Evolutionary conservation across 2,329 filamentous ascomycete species (phyloP).

Genomic region (Aureobasidium vineae): DNA sequence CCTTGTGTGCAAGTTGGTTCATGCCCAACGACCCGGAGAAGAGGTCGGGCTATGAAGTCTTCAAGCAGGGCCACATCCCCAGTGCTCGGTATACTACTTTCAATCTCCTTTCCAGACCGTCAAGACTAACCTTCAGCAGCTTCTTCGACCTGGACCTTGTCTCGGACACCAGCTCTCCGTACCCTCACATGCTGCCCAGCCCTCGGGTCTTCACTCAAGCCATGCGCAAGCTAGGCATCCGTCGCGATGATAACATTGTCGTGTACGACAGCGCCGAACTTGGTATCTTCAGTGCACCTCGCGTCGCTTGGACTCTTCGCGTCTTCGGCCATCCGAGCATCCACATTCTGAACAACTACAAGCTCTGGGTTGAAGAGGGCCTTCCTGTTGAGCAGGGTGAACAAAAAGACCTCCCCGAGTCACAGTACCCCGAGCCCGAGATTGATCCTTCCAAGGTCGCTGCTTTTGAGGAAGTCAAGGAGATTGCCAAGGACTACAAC

Average conservation of each 20-base stretch:
- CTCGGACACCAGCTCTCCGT: slow-evolving; percentile 81
- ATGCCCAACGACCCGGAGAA: slow-evolving; percentile 79
- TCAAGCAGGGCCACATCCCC: slow-evolving; percentile 79
- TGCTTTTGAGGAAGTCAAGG: slow-evolving; percentile 77
- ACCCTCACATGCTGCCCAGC: slow-evolving; percentile 93
- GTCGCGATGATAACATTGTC: slow-evolving; percentile 82
- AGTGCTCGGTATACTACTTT: slow-evolving; percentile 58
- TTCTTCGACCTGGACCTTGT: slow-evolving; percentile 97
- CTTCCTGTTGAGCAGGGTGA: slow-evolving; percentile 78
- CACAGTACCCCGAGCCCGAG: slow-evolving; percentile 46
- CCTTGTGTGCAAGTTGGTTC: slow-evolving; percentile 93
- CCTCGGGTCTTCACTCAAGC: slow-evolving; percentile 77
- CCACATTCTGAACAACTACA: slow-evolving; percentile 93
- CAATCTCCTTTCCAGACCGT: no score
- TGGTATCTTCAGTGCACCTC: slow-evolving; percentile 90
- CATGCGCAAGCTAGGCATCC: slow-evolving; percentile 86
- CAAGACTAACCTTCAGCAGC: not conserved
- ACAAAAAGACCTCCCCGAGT: slow-evolving; percentile 49
- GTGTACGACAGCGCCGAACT: slow-evolving; percentile 91
- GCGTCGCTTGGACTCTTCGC: slow-evolving; percentile 89
- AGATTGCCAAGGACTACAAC: slow-evolving; percentile 70
- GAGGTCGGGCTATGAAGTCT: slow-evolving; percentile 76
- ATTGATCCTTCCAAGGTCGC: slow-evolving; percentile 64
- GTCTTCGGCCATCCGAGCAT: slow-evolving; percentile 88
- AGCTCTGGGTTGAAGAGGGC: slow-evolving; percentile 83